Conservation (phyloP, 352 stramenopile species). For the Halophytophthora polymorphica region DNA sequence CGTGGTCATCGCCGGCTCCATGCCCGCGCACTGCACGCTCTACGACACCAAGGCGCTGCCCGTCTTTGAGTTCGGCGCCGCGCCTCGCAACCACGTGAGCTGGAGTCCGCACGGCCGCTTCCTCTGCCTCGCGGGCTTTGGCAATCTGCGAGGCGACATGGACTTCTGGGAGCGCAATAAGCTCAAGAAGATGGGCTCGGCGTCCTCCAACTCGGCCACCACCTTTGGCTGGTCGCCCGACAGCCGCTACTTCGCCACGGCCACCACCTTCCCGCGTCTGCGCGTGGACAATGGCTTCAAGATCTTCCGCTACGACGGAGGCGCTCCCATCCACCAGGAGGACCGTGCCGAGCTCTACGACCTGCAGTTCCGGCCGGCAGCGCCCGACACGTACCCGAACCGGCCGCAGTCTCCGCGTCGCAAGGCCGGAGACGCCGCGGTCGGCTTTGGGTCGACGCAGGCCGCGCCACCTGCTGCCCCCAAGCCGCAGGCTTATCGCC, state of each 20-base stretch:
- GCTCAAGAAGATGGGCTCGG: constrained; percentile 91
- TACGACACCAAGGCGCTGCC: constrained; percentile 95
- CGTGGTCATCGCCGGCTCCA: constrained; percentile 92
- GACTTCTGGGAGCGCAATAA: constrained; percentile 96
- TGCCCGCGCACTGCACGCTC: constrained; percentile 94
- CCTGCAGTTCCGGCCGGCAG: constrained; percentile 80
- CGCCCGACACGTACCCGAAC: constrained; percentile 82
- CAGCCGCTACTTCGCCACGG: constrained; percentile 93
- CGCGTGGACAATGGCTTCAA: constrained; percentile 98
- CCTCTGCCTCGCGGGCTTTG: constrained; percentile 93
- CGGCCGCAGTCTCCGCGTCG: constrained; percentile 78
- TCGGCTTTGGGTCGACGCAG: constrained; percentile 34
- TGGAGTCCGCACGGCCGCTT: constrained; percentile 96
- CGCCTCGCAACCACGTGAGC: constrained; percentile 94
- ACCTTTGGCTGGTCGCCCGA: constrained; percentile 93
- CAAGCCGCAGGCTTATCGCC: constrained; percentile 83
- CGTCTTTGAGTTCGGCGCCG: constrained; percentile 95
- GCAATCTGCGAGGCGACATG: constrained; percentile 96
- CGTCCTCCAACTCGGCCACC: constrained; percentile 78
- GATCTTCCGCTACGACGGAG: constrained; percentile 96
- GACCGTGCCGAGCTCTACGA: constrained; percentile 85
- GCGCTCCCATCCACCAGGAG: constrained; percentile 83
- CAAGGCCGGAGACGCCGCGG: constrained; percentile 43
- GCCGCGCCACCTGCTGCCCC: constrained; percentile 42
- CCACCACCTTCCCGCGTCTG: constrained; percentile 96